Evolutionary conservation across 805 yeast species (phyloP), one percentile per base, ranked within the genome.

Genomic region (Tetrapisispora namnaoensis): DNA sequence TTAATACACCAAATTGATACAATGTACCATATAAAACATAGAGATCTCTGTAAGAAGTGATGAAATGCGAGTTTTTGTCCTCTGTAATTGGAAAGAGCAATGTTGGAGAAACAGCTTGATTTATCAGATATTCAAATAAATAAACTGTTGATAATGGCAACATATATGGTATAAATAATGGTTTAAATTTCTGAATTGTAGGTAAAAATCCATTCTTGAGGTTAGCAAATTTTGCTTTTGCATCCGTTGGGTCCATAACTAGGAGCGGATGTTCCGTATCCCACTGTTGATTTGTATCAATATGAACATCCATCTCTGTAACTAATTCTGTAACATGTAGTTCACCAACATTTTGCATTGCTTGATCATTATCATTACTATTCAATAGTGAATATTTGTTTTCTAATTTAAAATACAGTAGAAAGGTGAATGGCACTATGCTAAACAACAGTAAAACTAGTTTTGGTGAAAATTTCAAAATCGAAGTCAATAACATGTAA

Each of bases 21-120:
- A 90, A 65, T 3, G 95, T 83, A 8, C 96, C 95, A 61, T 91
- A 91, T 0, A 88, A 80, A 14, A 91, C 98, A 63, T 91, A 91
- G 3, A 86, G 83, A 58, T 91, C 98, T 53, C 97, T 74, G 62
- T 77, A 87, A 18, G 76, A 68, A 2, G 67, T 59, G 58, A 89
- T 86, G 95, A 95, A 62, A 83, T 73, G 8, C 54, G 57, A 46
- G 49, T 50, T 4, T 18, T 3, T 6, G 51, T 28, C 27, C 45
- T 32, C 21, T 1, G 79, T 77, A 4, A 88, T 57, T 0, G 91
- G 90, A 59, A 85, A 91, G 8, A 91, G 68, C 41, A 91, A 68
- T 0, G 97, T 90, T 2, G 98, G 97, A 0, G 95, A 75, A 1
- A 91, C 76, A 0, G 96, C 96, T 64, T 91, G 98, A 62, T 91